Percentiles rank a stretch among this genome's conserved stretches.
Conservation (phyloP, 805 yeast genomes). For the Wickerhamiella sorbophila region DNA sequence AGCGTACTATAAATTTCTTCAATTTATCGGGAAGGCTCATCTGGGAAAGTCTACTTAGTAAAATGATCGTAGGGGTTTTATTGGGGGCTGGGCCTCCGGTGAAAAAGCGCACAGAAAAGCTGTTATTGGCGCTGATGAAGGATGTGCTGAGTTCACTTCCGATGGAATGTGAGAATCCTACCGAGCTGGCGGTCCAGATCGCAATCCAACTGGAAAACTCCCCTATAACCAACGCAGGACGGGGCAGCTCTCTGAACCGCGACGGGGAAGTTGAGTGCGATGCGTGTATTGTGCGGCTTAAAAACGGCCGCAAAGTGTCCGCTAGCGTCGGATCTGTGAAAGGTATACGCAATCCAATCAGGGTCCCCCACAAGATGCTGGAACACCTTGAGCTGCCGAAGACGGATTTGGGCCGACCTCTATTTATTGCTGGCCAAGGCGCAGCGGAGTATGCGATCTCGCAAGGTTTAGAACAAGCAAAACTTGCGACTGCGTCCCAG, state of each 20-base stretch:
- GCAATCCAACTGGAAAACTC: slow-evolving; percentile 23
- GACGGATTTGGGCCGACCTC: slow-evolving; percentile 16
- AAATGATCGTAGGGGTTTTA: neutral
- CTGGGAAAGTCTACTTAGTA: neutral
- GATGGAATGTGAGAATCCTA: neutral
- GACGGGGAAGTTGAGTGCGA: slow-evolving; percentile 28
- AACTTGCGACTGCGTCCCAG: slow-evolving; percentile 13
- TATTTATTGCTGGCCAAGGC: slow-evolving; percentile 24
- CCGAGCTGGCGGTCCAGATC: slow-evolving; percentile 1
- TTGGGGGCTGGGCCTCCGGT: slow-evolving; percentile 1
- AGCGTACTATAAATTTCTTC: slow-evolving; percentile 35
- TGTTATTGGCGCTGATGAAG: neutral
- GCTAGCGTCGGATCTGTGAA: slow-evolving; percentile 25
- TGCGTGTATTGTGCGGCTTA: slow-evolving; percentile 24
- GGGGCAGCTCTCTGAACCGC: slow-evolving; percentile 26
- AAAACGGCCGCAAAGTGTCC: slow-evolving; percentile 6
- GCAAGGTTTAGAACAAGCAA: slow-evolving; percentile 9
- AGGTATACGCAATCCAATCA: slow-evolving; percentile 22
- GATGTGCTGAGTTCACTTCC: neutral
- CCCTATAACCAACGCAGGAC: slow-evolving; percentile 28
- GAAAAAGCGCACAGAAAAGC: neutral
- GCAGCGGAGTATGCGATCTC: slow-evolving; percentile 21
- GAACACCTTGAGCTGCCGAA: slow-evolving; percentile 4
- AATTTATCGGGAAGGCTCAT: slow-evolving; percentile 34
- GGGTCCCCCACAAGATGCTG: slow-evolving; percentile 17